Percentiles rank a stretch among this genome's conserved stretches.
phyloP scores from a whole-genome alignment of 495 filamentous ascomycete species.

The Talaromyces wortmannii region DNA sequence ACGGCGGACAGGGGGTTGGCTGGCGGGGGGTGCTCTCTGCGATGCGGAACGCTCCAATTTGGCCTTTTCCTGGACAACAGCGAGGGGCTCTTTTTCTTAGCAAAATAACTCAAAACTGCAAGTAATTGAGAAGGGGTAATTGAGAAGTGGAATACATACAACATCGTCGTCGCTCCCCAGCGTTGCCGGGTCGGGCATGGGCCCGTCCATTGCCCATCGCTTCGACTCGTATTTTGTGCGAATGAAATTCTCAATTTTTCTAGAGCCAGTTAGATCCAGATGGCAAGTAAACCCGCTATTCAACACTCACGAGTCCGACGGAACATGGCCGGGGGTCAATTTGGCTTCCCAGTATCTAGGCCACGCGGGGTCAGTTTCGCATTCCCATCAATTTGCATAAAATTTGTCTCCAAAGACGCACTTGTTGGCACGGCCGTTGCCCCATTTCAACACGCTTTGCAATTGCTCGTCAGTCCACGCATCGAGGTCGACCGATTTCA shows the following conservation, averaged over 20 bases:
- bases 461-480: constrained; percentile 98
- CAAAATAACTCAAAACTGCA: no score
- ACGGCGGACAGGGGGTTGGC: constrained; percentile 33
- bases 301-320: constrained; percentile 71
- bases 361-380: not conserved
- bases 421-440: constrained; percentile 92
- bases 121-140: not conserved
- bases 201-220: constrained; percentile 96
- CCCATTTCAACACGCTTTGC: constrained; percentile 87
- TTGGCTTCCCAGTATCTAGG: constrained; percentile 90
- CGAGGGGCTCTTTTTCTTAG: no score
- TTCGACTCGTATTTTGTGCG: constrained; percentile 97
- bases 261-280: constrained; percentile 15
- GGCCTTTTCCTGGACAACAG: constrained; percentile 66
- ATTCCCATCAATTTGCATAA: not conserved
- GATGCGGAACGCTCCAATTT: constrained; percentile 58
- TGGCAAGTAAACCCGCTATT: not conserved
- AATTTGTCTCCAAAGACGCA: constrained; percentile 27
- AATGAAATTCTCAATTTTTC: constrained; percentile 99
- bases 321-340: constrained; percentile 83
- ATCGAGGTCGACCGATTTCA: constrained; percentile 96
- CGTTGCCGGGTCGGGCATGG: constrained; percentile 84
- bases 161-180: constrained; percentile 77
- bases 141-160: constrained; percentile 24
- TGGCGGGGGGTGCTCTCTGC: constrained; percentile 21